A percentile compares a stretch with the other conserved stretches of the same genome.
Evolutionary conservation across 306 rosid species (phyloP).

Genomic region (Canavalia ensiformis): DNA sequence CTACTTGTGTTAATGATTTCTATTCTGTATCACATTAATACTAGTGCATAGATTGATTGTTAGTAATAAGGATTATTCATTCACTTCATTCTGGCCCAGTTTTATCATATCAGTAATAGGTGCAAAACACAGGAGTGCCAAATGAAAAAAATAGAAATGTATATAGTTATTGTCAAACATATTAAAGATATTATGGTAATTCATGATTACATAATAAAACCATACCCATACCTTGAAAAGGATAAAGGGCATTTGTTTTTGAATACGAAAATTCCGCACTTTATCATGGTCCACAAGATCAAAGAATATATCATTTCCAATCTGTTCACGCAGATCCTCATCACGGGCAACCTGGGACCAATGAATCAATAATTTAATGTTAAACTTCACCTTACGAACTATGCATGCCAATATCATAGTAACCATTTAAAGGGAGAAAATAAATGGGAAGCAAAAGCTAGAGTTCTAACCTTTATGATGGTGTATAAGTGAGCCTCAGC

Average conservation of each 20-base stretch:
- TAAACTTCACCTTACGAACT: neutral
- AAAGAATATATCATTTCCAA: constrained; percentile 82
- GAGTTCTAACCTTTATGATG: constrained; percentile 71
- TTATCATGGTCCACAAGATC: constrained; percentile 98
- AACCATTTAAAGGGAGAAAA: constrained; percentile 18
- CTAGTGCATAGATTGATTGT: neutral
- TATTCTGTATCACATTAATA: neutral
- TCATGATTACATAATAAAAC: neutral
- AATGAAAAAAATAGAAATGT: neutral
- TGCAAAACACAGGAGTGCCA: neutral
- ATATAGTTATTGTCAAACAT: neutral
- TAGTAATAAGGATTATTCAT: constrained; percentile 2
- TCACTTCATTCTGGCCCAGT: neutral
- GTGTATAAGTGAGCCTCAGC: constrained; percentile 93
- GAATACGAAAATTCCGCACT: constrained; percentile 84
- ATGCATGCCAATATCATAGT: constrained; percentile 29
- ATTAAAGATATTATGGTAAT: constrained; percentile 17
- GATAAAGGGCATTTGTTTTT: constrained; percentile 70
- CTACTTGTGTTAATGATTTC: neutral
- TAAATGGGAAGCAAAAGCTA: constrained; percentile 1
- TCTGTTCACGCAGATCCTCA: constrained; percentile 79
- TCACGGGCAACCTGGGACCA: constrained; percentile 84
- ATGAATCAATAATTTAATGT: constrained; percentile 2
- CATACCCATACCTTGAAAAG: constrained; percentile 74
- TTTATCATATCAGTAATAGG: neutral